Base-by-base conservation (phyloP, 768 basidiomycete genomes). In the Amanita muscaria region DNA sequence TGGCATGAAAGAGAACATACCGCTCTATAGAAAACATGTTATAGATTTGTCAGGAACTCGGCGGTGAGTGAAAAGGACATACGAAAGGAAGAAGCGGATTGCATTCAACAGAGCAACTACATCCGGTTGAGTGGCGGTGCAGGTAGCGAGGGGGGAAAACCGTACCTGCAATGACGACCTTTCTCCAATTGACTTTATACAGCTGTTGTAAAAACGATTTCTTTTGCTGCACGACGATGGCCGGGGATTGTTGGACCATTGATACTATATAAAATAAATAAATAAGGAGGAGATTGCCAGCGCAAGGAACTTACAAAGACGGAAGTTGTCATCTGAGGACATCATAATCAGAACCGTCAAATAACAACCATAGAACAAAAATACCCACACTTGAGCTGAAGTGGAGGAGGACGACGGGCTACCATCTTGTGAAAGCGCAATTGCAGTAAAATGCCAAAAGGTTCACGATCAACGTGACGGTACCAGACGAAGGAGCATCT, bases 171-270 rank as follows among this genome's bases (percentile, higher is more conserved):
- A 68, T 61, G 49, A 69, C 61, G 47, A 59, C 54, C 49, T 66
- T 69, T 52, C 64, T 61, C 67, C 68, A 70, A 46, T 64, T 64
- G 21, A 60, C 61, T 51, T 62, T 59, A 53, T 68, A 68, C 37
- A 69, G 51, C 55, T 61, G 57, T 15, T 56, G 49, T 49, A 63
- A 55, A 53, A 69, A 66, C 15, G 61, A 53, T 41, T 56, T 48
- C 41, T 47, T 58, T 55, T 53, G 56, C 40, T 50, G 56, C 40
- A 49, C 49, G 44, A 52, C 55, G 55, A 44, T 19, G 10, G n/a
- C 23, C 4, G 43, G 43, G 19, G 43, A 44, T 21, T 21, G n/a
- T n/a, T n/a, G 34, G 6, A 44, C 43, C 24, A 23, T 32, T 35
- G 24, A 8, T 18, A 18, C 14, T 34, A 14, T 5, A 18, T 5